Percentiles rank a stretch among this genome's conserved stretches.
Evolutionary conservation across 805 yeast genomes (phyloP).

Genomic region (Hanseniaspora valbyensis): DNA sequence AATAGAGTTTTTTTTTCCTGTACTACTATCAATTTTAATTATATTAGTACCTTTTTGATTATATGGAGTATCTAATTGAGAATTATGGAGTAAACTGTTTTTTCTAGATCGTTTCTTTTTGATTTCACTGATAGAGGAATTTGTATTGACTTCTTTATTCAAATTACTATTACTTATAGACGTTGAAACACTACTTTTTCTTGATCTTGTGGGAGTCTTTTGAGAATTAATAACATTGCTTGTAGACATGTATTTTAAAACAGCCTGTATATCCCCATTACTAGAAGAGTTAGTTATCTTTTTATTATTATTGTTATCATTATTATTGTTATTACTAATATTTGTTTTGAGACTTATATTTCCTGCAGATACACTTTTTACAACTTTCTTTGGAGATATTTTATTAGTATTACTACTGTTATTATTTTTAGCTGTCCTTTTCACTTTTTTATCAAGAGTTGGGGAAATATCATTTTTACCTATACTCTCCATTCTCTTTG

Average conservation of each 20-base stretch:
- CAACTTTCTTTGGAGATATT: slow-evolving; percentile 10
- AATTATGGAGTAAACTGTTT: slow-evolving; percentile 2
- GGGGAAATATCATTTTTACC: slow-evolving; percentile 5
- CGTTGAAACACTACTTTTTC: slow-evolving; percentile 3
- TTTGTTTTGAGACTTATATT: background rate
- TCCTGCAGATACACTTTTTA: slow-evolving; percentile 11
- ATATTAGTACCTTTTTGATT: background rate
- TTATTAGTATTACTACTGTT: too few relatives aligned
- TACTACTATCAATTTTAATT: background rate
- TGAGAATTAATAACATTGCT: background rate
- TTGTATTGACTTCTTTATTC: background rate
- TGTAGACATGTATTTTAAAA: slow-evolving; percentile 1
- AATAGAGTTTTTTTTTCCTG: background rate
- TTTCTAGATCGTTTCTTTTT: slow-evolving; percentile 13
- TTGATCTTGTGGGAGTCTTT: slow-evolving; percentile 10
- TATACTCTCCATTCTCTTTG: background rate
- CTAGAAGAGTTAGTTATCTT: slow-evolving; percentile 3
- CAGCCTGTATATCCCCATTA: slow-evolving; percentile 1
- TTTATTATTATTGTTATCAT: background rate
- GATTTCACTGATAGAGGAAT: slow-evolving; percentile 5
- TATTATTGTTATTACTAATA: background rate
- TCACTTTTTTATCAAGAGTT: slow-evolving; percentile 4
- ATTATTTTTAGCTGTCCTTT: background rate
- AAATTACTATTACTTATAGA: too few relatives aligned
- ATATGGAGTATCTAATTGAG: slow-evolving; percentile 6